phyloP scores from a whole-genome alignment of 1,284 basidiomycete genomes.

The Apiotrichum sp. region DNA sequence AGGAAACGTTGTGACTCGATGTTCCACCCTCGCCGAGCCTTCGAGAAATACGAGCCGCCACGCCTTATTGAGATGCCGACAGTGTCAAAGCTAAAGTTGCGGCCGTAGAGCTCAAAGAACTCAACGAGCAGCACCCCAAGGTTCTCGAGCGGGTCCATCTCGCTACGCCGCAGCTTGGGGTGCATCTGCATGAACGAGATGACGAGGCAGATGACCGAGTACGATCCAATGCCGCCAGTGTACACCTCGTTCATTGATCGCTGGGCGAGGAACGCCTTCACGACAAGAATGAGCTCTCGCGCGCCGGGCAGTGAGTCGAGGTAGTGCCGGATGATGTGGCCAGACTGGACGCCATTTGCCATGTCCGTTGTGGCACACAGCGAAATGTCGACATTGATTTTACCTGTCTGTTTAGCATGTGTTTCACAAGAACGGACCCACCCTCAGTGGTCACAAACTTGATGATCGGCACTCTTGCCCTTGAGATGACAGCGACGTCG shows the following conservation, averaged over 20 bases:
- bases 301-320: slow-evolving; percentile 68
- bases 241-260: slow-evolving; percentile 95
- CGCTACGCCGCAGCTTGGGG: slow-evolving; percentile 80
- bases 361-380: slow-evolving; percentile 58
- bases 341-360: slow-evolving; percentile 72
- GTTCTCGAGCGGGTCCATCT: slow-evolving; percentile 81
- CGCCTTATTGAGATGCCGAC: slow-evolving; percentile 83
- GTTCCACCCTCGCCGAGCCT: slow-evolving; percentile 72
- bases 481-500: slow-evolving; percentile 73
- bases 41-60: slow-evolving; percentile 79
- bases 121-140: slow-evolving; percentile 89
- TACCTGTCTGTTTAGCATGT: slow-evolving; percentile 48
- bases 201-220: slow-evolving; percentile 86
- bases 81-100: slow-evolving; percentile 82
- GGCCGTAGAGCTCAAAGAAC: slow-evolving; percentile 93
- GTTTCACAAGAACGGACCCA: slow-evolving; percentile 35
- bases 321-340: slow-evolving; percentile 75
- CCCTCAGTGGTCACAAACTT: slow-evolving; percentile 73
- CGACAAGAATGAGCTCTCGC: slow-evolving; percentile 72
- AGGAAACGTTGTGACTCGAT: slow-evolving; percentile 55
- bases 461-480: slow-evolving; percentile 87
- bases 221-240: slow-evolving; percentile 88
- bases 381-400: slow-evolving; percentile 82
- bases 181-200: slow-evolving; percentile 95
- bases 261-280: slow-evolving; percentile 85